phyloP scores from a whole-genome alignment of 306 rosid species.

The Canavalia gladiata region DNA sequence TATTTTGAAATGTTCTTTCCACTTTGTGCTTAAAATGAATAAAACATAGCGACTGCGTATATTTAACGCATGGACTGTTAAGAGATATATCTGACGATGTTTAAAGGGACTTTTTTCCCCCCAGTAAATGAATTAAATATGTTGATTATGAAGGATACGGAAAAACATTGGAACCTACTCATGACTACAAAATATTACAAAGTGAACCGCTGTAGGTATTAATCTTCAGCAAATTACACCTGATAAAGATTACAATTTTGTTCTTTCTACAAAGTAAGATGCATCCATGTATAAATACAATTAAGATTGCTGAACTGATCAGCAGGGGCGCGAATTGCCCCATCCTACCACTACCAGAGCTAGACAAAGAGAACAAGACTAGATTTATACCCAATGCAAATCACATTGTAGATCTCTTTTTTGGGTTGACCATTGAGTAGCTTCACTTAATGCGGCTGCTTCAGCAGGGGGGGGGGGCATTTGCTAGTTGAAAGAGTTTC shows the following conservation, averaged over 20 bases:
- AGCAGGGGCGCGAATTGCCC: background rate
- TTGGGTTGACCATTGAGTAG: background rate
- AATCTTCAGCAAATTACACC: background rate
- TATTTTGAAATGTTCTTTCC: background rate
- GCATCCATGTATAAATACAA: background rate
- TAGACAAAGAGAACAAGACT: background rate
- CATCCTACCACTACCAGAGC: background rate
- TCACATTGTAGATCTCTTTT: background rate
- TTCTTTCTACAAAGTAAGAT: background rate
- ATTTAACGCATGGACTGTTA: background rate
- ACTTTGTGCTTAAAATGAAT: background rate
- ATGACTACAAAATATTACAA: background rate
- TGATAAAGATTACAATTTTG: background rate
- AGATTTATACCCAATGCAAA: slow-evolving; percentile 2
- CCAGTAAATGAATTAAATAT: background rate
- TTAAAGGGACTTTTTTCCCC: no score
- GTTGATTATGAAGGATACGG: background rate
- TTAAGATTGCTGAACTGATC: background rate
- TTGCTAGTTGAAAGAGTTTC: background rate
- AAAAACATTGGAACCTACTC: slow-evolving; percentile 14
- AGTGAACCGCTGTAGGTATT: background rate
- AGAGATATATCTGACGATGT: background rate
- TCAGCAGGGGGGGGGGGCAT: background rate
- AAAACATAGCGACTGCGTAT: background rate
- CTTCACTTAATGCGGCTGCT: background rate